Base-by-base conservation (phyloP, 2,329 filamentous ascomycete genomes). In the Canariomyces notabilis region DNA sequence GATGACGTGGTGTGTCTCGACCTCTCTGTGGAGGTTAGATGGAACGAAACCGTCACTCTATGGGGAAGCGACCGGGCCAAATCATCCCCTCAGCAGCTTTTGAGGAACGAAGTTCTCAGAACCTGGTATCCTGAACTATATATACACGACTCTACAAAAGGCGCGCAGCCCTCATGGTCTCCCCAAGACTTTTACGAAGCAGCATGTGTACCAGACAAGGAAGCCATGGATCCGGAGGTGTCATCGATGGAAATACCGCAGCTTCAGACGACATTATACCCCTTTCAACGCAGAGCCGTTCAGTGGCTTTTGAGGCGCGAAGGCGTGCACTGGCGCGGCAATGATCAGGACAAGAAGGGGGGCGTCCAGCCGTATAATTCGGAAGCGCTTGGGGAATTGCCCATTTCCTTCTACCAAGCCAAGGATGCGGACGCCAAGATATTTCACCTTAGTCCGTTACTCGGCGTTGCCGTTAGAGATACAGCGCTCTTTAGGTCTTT, bases 241-340 rank as follows among this genome's bases (percentile, higher is more conserved):
- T 56, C 61, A 2, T 61, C 65, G 0, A 67, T 79, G 29, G 31
- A 65, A 2, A 61, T 79, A 5, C 65, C 70, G 0, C 65, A 63
- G 20, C 67, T 75, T 41, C 67, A 66, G 36, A 72, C 79, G 1
- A 67, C 65, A 0, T 65, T 89, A 0, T 89, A 81, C 59, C 85
- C 84, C 0, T 90, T 89, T 49, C 87, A 90, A 62, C 78, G 79
- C 45, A 71, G 84, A 49, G 77, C 84, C 2, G 70, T 89, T 2
- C 72, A 80, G 38, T 91, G 86, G 86, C 68, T 89, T 48, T 63
- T 90, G 37, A 65, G 67, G 34, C 75, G 82, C 37, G 87, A 91
- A 65, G 80, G 80, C 4, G 73, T 80, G 2, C 60, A 67, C 18
- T 82, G 75, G 72, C 51, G 36, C 6, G 42, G 51, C n/a, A 42